These are phyloP conservation scores for Pyracantha coccinea DNA, from an alignment of 331 rosid species.

Conservation along the genomic window DNA sequence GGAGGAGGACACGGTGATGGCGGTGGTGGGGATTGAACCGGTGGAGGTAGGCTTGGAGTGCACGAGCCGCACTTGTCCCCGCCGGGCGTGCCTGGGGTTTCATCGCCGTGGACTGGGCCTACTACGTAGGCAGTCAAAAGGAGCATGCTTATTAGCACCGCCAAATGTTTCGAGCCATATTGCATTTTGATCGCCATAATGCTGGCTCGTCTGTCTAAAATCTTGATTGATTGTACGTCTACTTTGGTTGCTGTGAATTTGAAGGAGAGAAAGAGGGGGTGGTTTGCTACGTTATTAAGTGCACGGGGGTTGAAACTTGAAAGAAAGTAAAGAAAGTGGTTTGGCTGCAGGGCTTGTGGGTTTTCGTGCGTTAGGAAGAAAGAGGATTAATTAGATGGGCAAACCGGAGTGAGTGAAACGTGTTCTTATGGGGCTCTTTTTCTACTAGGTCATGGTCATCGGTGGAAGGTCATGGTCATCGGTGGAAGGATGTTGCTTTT, in stretches of 20 bases:
- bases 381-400: neutral
- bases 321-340: neutral
- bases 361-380: neutral
- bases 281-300: constrained; percentile 34
- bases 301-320: constrained; percentile 23
- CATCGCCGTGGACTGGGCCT: neutral
- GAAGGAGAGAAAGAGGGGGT: neutral
- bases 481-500: neutral
- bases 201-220: neutral
- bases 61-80: constrained; percentile 44
- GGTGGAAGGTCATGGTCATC: neutral
- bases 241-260: neutral
- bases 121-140: neutral
- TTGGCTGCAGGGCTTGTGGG: neutral
- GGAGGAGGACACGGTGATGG: neutral
- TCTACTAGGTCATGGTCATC: neutral
- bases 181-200: neutral
- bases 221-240: neutral
- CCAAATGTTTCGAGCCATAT: neutral
- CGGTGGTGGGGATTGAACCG: constrained; percentile 13
- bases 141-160: neutral
- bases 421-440: constrained; percentile 10
- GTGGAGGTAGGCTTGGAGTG: constrained; percentile 17
- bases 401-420: constrained; percentile 10
- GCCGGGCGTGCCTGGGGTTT: neutral